phyloP scores from a whole-genome alignment of 2,329 filamentous ascomycete genomes.

The Cercospora nicotianae region DNA sequence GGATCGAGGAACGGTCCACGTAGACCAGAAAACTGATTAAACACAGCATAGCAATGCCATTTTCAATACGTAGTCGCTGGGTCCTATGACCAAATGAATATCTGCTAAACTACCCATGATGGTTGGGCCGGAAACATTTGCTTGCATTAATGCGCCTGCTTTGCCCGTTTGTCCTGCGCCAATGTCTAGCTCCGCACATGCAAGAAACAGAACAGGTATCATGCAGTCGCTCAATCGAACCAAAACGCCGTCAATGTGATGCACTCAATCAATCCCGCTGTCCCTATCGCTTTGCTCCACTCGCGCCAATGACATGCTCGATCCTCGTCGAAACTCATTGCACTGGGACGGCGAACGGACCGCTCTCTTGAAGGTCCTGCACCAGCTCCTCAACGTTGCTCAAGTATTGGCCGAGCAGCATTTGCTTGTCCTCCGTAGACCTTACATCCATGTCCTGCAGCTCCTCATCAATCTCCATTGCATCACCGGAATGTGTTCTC shows the following conservation, averaged over 20 bases:
- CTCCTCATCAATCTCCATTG: conserved; percentile 39
- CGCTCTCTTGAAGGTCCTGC: conserved; percentile 72
- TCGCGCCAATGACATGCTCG: background rate
- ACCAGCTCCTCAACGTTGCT: conserved; percentile 83
- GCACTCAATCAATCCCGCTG: background rate
- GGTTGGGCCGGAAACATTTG: background rate
- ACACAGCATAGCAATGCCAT: background rate
- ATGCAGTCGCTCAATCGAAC: conserved; percentile 9
- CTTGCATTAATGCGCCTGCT: background rate
- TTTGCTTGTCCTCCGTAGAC: conserved; percentile 78
- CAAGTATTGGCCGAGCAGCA: conserved; percentile 72
- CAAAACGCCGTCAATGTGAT: background rate
- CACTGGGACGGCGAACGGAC: conserved; percentile 56
- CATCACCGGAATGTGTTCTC: conserved; percentile 38
- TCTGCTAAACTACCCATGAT: background rate
- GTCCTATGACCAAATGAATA: background rate
- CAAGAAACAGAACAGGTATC: conserved; percentile 9
- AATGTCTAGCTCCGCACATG: background rate
- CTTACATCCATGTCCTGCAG: conserved; percentile 49
- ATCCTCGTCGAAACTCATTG: background rate
- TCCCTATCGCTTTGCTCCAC: background rate
- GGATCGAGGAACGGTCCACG: background rate
- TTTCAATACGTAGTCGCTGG: background rate
- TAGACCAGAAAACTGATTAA: background rate
- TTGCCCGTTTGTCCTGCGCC: background rate